Percentiles rank a stretch among this genome's conserved stretches.
phyloP scores from a whole-genome alignment of 2,329 filamentous ascomycete species.

The Paecilomyces dactylethromorphus region DNA sequence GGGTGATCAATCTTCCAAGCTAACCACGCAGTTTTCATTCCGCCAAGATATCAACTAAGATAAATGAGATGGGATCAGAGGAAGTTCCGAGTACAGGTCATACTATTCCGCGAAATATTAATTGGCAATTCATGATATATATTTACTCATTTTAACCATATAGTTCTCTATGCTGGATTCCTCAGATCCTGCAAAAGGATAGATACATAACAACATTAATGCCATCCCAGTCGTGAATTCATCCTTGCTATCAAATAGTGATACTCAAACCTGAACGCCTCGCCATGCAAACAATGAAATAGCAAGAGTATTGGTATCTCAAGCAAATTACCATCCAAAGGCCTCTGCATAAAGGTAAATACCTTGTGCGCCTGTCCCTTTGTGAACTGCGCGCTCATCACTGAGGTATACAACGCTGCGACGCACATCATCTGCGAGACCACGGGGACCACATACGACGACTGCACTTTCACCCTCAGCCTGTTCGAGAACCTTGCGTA shows the following conservation, averaged over 20 bases:
- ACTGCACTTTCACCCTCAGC: conserved; percentile 58
- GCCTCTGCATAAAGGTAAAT: conserved; percentile 55
- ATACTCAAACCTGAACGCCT: neutral
- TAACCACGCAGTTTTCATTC: neutral
- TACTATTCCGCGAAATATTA: neutral
- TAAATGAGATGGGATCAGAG: neutral
- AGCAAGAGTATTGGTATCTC: neutral
- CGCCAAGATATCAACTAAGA: neutral
- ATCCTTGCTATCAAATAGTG: neutral
- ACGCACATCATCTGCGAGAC: conserved; percentile 50
- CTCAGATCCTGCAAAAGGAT: neutral
- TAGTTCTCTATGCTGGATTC: neutral
- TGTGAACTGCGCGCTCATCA: conserved; percentile 61
- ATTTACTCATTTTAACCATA: neutral
- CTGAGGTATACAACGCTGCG: conserved; percentile 50
- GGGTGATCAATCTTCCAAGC: neutral
- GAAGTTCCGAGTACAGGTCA: neutral
- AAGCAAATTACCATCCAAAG: conserved; percentile 39
- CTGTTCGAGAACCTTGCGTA: conserved; percentile 50
- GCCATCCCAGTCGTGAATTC: neutral
- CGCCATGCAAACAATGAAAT: neutral
- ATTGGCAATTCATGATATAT: neutral
- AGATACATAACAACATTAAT: neutral
- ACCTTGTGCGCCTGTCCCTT: conserved; percentile 60
- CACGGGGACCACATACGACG: conserved; percentile 54